Conservation (phyloP, 1,284 basidiomycete genomes). For the Kwoniella shivajii region DNA sequence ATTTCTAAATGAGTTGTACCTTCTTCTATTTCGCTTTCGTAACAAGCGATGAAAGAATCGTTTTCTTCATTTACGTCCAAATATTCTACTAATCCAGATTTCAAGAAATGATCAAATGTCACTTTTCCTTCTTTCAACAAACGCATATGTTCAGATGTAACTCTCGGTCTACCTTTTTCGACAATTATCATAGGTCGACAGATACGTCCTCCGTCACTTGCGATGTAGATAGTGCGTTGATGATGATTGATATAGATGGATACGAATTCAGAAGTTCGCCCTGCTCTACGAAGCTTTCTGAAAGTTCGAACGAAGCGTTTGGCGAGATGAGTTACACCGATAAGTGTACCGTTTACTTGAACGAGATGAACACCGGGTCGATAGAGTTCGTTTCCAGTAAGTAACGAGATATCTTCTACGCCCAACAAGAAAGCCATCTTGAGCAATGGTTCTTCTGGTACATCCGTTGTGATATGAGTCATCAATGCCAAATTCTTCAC, state of each 20-base stretch:
- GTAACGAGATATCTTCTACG: slow-evolving; percentile 91
- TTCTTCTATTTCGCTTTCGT: slow-evolving; percentile 82
- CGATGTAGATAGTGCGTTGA: slow-evolving; percentile 93
- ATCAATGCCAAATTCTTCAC: slow-evolving; percentile 99
- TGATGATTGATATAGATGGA: slow-evolving; percentile 96
- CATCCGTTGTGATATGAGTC: slow-evolving; percentile 99
- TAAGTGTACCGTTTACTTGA: slow-evolving; percentile 94
- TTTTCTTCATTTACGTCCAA: slow-evolving; percentile 99
- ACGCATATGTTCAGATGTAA: slow-evolving; percentile 79
- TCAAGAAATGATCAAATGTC: slow-evolving; percentile 93
- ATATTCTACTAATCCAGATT: slow-evolving; percentile 96
- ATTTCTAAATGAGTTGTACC: slow-evolving; percentile 95
- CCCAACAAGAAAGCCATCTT: slow-evolving; percentile 90
- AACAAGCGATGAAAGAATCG: slow-evolving; percentile 94
- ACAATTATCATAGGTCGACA: slow-evolving; percentile 99
- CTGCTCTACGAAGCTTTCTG: slow-evolving; percentile 86
- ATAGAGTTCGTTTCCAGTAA: slow-evolving; percentile 96
- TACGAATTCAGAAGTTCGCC: slow-evolving; percentile 94
- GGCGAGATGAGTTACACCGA: slow-evolving; percentile 88
- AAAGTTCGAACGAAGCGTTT: slow-evolving; percentile 86
- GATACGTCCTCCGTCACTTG: slow-evolving; percentile 95
- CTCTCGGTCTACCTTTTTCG: slow-evolving; percentile 75
- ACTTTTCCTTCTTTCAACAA: slow-evolving; percentile 76
- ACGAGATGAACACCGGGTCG: slow-evolving; percentile 88
- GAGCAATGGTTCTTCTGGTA: slow-evolving; percentile 92